These are phyloP conservation scores for Hypoxylon cercidicola DNA, from an alignment of 495 filamentous ascomycete genomes.

Conservation along the genomic window DNA sequence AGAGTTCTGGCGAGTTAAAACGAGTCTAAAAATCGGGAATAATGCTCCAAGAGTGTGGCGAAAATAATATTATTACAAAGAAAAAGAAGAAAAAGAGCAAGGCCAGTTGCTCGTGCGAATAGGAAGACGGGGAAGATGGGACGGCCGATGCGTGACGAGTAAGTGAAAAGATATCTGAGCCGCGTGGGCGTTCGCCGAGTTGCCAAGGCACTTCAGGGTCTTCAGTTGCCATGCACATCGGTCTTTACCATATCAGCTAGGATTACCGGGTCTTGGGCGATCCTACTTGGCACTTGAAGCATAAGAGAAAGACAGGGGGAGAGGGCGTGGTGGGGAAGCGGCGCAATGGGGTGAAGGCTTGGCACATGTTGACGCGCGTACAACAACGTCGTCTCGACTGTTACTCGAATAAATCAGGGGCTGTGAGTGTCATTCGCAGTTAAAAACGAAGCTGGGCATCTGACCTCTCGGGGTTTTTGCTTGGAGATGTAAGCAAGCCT, in stretches of 20 bases:
- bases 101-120: constrained; percentile 30
- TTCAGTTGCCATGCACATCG: constrained; percentile 27
- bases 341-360: constrained; percentile 29
- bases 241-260: constrained; percentile 27
- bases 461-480: neutral
- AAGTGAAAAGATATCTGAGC: constrained; percentile 37
- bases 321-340: constrained; percentile 33
- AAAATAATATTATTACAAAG: constrained; percentile 24
- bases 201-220: constrained; percentile 21
- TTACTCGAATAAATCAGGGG: constrained; percentile 19
- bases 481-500: constrained; percentile 26
- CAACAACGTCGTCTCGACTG: constrained; percentile 20
- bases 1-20: constrained; percentile 13
- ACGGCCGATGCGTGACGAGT: constrained; percentile 19
- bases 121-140: constrained; percentile 24
- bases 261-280: constrained; percentile 17
- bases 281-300: constrained; percentile 15
- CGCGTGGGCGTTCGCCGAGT: constrained; percentile 31
- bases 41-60: constrained; percentile 8
- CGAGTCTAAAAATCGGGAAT: constrained; percentile 18
- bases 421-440: constrained; percentile 11
- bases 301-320: constrained; percentile 14
- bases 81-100: constrained; percentile 13
- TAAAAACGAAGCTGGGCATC: constrained; percentile 12
- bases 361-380: constrained; percentile 41